These are phyloP conservation scores for Phytophthora citrophthora DNA, from an alignment of 352 stramenopile genomes.

Conservation along the genomic window DNA sequence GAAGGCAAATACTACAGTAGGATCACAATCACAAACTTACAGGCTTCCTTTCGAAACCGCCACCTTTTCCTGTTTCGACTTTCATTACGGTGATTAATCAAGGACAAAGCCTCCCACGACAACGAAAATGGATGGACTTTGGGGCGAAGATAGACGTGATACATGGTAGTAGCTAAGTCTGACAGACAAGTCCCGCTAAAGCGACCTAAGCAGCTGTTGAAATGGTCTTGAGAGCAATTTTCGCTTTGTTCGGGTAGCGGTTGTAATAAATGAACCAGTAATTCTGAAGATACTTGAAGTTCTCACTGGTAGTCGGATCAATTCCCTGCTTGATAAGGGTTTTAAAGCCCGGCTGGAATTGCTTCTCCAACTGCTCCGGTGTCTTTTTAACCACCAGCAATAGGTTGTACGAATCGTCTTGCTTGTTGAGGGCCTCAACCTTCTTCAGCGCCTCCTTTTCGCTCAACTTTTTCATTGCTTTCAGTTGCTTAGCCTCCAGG, in stretches of 20 bases:
- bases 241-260: not conserved
- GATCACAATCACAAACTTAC: too few species aligned
- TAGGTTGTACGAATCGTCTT: not conserved
- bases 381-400: not conserved
- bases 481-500: not conserved
- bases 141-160: too few species aligned
- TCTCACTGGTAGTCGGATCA: not conserved
- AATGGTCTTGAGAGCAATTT: too few species aligned
- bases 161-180: too few species aligned
- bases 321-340: not conserved
- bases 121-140: too few species aligned
- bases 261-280: not conserved
- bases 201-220: too few species aligned
- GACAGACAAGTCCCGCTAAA: too few species aligned
- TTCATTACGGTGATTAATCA: too few species aligned
- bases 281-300: not conserved
- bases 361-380: not conserved
- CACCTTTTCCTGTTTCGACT: too few species aligned
- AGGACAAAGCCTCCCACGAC: too few species aligned
- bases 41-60: too few species aligned
- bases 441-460: not conserved
- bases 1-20: too few species aligned
- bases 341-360: not conserved
- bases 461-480: not conserved
- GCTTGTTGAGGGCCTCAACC: not conserved